These are phyloP conservation scores for Suhomyces kilbournensis DNA, from an alignment of 805 yeast species.

Conservation along the genomic window DNA sequence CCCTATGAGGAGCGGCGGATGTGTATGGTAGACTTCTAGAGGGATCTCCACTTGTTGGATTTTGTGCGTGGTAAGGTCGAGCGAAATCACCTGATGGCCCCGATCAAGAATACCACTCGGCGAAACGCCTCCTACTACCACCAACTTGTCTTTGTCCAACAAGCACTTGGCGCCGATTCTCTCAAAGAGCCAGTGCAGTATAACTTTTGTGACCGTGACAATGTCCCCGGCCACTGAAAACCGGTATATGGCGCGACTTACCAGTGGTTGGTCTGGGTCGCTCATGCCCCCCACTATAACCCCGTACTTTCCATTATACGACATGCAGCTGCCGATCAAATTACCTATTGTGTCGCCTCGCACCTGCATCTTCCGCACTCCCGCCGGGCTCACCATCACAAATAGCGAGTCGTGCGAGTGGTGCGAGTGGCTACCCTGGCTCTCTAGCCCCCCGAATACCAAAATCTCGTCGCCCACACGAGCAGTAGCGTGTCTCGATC, in stretches of 20 bases:
- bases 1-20: slow-evolving; percentile 55
- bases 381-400: slow-evolving; percentile 16
- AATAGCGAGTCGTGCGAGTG: slow-evolving; percentile 8
- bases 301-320: slow-evolving; percentile 33
- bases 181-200: slow-evolving; percentile 29
- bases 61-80: slow-evolving; percentile 16
- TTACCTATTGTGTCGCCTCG: slow-evolving; percentile 18
- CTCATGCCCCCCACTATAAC: slow-evolving; percentile 49
- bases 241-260: slow-evolving; percentile 32
- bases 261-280: slow-evolving; percentile 23
- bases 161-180: slow-evolving; percentile 50
- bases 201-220: slow-evolving; percentile 6
- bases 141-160: slow-evolving; percentile 29
- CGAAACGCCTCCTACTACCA: slow-evolving; percentile 60
- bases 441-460: slow-evolving; percentile 49
- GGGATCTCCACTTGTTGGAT: slow-evolving; percentile 24
- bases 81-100: slow-evolving; percentile 26
- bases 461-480: slow-evolving; percentile 28
- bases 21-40: slow-evolving; percentile 34
- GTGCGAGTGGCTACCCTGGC: not conserved
- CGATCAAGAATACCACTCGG: slow-evolving; percentile 31
- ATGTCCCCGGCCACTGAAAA: slow-evolving; percentile 23
- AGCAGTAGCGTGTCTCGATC: slow-evolving; percentile 51
- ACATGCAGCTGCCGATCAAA: slow-evolving; percentile 36
- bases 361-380: slow-evolving; percentile 15